These are phyloP conservation scores for Cadophora sp. DNA, from an alignment of 2,329 filamentous ascomycete genomes.

Conservation along the genomic window DNA sequence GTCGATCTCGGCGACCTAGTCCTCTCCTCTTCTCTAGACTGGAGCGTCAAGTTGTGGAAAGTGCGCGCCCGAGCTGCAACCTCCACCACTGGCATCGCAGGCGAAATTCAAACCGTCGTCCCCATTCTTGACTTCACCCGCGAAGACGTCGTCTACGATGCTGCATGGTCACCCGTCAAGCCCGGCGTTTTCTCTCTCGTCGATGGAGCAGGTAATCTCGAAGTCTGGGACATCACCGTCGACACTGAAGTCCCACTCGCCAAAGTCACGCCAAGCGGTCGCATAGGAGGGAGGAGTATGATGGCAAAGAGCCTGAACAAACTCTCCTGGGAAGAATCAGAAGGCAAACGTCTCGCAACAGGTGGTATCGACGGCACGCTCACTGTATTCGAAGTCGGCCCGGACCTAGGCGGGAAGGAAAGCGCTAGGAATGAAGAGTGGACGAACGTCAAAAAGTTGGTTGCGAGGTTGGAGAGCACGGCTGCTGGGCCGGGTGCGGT, in stretches of 20 bases:
- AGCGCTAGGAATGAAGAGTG: slow-evolving; percentile 86
- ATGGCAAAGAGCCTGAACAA: slow-evolving; percentile 91
- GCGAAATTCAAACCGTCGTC: slow-evolving; percentile 59
- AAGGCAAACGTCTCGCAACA: slow-evolving; percentile 85
- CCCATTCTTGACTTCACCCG: slow-evolving; percentile 90
- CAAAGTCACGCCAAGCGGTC: slow-evolving; percentile 73
- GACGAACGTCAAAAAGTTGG: slow-evolving; percentile 89
- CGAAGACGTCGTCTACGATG: slow-evolving; percentile 97
- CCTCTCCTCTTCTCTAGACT: slow-evolving; percentile 90
- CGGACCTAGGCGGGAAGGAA: slow-evolving; percentile 84
- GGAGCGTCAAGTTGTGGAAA: slow-evolving; percentile 98
- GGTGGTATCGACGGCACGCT: slow-evolving; percentile 91
- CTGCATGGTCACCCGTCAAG: slow-evolving; percentile 91
- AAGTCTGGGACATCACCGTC: slow-evolving; percentile 93
- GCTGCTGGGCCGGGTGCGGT: slow-evolving; percentile 20
- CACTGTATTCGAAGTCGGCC: slow-evolving; percentile 91
- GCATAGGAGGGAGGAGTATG: slow-evolving; percentile 70
- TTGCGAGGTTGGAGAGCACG: slow-evolving; percentile 72
- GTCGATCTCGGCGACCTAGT: slow-evolving; percentile 95
- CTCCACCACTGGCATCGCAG: slow-evolving; percentile 59
- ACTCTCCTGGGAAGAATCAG: slow-evolving; percentile 89
- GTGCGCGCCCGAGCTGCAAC: slow-evolving; percentile 81
- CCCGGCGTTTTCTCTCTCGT: slow-evolving; percentile 95
- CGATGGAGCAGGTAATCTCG: slow-evolving; percentile 88
- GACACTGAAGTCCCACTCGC: slow-evolving; percentile 93